These are phyloP conservation scores for Boletus vermiculosoides DNA, from an alignment of 768 basidiomycete genomes.

Conservation along the genomic window DNA sequence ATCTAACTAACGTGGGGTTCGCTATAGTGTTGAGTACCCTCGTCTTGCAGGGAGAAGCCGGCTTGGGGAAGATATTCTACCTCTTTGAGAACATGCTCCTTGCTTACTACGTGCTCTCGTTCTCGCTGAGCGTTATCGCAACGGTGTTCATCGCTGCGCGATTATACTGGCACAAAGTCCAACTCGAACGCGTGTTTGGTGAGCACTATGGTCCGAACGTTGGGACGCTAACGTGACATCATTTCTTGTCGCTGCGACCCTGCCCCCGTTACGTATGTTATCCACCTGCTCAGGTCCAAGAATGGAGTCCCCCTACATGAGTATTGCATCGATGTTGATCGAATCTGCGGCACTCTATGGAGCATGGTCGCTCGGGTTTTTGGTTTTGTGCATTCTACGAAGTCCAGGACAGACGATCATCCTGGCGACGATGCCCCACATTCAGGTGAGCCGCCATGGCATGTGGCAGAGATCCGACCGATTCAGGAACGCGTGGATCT, in stretches of 20 bases:
- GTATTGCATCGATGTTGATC: constrained; percentile 21
- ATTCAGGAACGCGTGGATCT: background rate
- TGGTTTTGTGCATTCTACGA: constrained; percentile 16
- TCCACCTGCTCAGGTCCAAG: constrained; percentile 8
- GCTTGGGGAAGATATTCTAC: constrained; percentile 18
- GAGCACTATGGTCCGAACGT: constrained; percentile 1
- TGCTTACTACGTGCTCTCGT: constrained; percentile 24
- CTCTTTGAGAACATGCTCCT: constrained; percentile 24
- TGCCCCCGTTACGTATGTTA: background rate
- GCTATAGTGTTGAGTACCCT: constrained; percentile 21
- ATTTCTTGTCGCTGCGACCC: background rate
- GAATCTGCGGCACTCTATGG: constrained; percentile 28
- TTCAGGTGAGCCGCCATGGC: constrained; percentile 17
- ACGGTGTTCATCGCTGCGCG: constrained; percentile 24
- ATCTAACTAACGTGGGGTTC: background rate
- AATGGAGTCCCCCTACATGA: constrained; percentile 22
- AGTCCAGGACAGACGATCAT: constrained; percentile 20
- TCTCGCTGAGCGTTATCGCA: constrained; percentile 24
- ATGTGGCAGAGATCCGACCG: background rate
- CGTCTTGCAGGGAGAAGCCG: constrained; percentile 19
- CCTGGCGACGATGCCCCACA: constrained; percentile 23
- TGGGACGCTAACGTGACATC: background rate
- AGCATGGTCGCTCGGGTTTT: constrained; percentile 23
- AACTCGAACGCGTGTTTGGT: constrained; percentile 27
- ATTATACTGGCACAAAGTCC: constrained; percentile 26